Evolutionary conservation across 1,284 basidiomycete genomes (phyloP).

Genomic region (Cutaneotrichosporon cavernicola): DNA sequence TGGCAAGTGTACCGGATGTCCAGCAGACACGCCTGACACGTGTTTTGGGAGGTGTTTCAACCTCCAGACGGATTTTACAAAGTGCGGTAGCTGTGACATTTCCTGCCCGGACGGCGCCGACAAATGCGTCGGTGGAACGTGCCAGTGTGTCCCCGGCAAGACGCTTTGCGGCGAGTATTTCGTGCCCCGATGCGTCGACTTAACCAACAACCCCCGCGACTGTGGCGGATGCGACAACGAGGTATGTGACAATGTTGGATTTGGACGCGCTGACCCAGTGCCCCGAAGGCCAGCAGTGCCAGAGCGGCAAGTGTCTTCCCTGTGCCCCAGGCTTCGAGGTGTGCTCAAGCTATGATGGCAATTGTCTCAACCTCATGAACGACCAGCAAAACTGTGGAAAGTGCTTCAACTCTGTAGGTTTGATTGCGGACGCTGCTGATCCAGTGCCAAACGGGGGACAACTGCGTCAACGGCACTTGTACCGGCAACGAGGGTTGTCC

Average conservation of each 20-base stretch:
- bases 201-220: neutral
- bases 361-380: neutral
- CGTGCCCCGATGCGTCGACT: neutral
- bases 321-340: neutral
- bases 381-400: neutral
- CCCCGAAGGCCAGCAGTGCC: neutral
- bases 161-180: too few species aligned
- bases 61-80: neutral
- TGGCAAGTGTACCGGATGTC: neutral
- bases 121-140: neutral
- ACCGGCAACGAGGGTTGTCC: neutral
- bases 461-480: neutral
- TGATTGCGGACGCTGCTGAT: neutral
- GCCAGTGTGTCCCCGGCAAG: neutral
- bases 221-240: neutral
- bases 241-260: neutral
- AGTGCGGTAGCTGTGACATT: neutral
- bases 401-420: too few species aligned
- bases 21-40: neutral
- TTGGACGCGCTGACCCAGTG: neutral
- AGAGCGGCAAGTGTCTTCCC: neutral
- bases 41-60: neutral
- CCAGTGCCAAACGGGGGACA: neutral
- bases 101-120: neutral
- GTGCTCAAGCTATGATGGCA: neutral